Conservation (phyloP, 805 yeast genomes). For the Tetrapisispora nanseiensis region DNA sequence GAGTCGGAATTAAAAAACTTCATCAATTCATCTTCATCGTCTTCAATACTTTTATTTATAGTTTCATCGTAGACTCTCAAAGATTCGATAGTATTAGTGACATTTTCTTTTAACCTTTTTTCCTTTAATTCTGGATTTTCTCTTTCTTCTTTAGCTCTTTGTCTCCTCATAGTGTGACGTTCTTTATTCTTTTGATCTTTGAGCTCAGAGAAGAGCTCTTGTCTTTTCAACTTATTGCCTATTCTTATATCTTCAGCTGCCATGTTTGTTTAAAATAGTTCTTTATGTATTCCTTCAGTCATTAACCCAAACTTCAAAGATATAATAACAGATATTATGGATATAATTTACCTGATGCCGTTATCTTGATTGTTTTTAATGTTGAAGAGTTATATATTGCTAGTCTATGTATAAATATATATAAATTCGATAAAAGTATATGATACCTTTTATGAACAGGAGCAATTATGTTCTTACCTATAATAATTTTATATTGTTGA, state of each 20-base stretch:
- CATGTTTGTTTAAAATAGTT: conserved; percentile 7
- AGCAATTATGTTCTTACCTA: no score
- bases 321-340: no score
- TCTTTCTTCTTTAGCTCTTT: conserved; percentile 80
- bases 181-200: conserved; percentile 68
- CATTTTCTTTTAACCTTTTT: conserved; percentile 66
- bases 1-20: conserved; percentile 37
- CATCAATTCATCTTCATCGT: conserved; percentile 26
- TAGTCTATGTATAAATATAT: no score
- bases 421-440: no score
- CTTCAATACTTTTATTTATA: conserved; percentile 38
- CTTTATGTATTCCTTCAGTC: neutral
- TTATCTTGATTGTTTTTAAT: no score
- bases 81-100: conserved; percentile 73
- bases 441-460: no score
- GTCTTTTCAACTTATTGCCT: conserved; percentile 72
- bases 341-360: no score
- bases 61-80: conserved; percentile 86
- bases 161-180: conserved; percentile 67
- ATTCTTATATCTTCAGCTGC: conserved; percentile 39
- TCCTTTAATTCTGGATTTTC: conserved; percentile 73
- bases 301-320: no score
- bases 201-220: conserved; percentile 61
- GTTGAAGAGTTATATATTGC: no score
- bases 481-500: no score